Evolutionary conservation across 192 early-diverging fungal species (phyloP).

Genomic region (Podila epicladia): DNA sequence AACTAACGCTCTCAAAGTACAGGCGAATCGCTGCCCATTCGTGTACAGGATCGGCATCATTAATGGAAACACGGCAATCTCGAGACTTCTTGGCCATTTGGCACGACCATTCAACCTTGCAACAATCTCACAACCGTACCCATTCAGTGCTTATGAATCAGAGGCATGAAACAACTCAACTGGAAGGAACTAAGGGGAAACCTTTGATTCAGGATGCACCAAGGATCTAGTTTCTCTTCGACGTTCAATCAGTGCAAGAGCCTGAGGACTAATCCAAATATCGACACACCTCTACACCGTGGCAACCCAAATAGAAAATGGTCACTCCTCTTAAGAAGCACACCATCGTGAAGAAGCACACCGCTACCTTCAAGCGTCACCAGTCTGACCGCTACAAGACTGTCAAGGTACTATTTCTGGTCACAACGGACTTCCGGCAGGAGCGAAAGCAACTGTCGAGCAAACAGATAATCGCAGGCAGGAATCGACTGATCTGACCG

Average conservation of each 20-base stretch:
- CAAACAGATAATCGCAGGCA: no score
- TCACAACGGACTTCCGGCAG: neutral
- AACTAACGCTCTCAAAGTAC: no score
- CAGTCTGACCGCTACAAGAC: conserved; percentile 99
- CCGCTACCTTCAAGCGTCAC: conserved; percentile 94
- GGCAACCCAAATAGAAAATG: conserved; percentile 70
- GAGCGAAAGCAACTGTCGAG: no score
- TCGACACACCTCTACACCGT: neutral
- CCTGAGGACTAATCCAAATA: neutral
- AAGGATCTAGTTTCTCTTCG: neutral
- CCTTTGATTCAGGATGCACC: neutral
- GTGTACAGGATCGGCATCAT: no score
- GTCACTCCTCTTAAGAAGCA: conserved; percentile 93
- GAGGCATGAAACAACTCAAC: conserved; percentile 7
- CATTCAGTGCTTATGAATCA: neutral
- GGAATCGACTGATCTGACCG: neutral
- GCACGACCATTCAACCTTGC: no score
- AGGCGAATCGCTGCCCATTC: no score
- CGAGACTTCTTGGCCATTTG: no score
- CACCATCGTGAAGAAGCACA: conserved; percentile 99
- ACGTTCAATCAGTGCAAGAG: neutral
- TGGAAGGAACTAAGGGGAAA: no score
- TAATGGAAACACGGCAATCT: no score
- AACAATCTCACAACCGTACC: no score
- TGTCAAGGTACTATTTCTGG: conserved; percentile 76